Conservation (phyloP, 208 protist species). For the Trypanosoma scelopori region DNA sequence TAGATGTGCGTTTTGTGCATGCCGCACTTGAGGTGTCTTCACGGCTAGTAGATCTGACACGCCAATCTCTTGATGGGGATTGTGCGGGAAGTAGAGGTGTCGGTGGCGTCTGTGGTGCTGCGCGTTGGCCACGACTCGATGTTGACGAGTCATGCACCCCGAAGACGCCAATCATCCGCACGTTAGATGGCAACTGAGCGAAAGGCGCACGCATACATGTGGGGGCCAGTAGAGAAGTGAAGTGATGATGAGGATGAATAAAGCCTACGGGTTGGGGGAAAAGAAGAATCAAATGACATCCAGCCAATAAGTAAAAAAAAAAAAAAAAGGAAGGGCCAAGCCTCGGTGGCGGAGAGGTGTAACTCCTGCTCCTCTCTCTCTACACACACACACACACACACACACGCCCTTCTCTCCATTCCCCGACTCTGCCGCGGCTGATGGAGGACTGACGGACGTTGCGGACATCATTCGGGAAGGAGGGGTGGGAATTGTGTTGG, state of each 20-base stretch:
- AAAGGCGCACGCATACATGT: not conserved
- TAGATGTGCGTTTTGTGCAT: conserved; percentile 34
- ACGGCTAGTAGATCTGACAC: conserved; percentile 29
- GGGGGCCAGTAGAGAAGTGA: conserved; percentile 5
- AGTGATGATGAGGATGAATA: too few species aligned
- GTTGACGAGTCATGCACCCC: conserved; percentile 35
- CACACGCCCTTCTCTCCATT: too few species aligned
- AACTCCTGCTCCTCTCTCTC: too few species aligned
- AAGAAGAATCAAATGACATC: too few species aligned
- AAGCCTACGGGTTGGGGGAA: too few species aligned
- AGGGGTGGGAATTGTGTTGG: too few species aligned
- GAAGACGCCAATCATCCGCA: conserved; percentile 14
- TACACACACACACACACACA: too few species aligned
- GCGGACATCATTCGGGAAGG: too few species aligned
- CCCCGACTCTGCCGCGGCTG: too few species aligned
- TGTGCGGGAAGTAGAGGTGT: not conserved
- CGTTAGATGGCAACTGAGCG: not conserved
- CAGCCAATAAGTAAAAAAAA: too few species aligned
- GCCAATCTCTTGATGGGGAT: conserved; percentile 6
- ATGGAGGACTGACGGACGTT: too few species aligned
- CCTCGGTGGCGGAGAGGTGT: not conserved
- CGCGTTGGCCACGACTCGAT: conserved; percentile 4
- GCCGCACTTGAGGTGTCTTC: conserved; percentile 38
- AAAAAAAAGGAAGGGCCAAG: too few species aligned
- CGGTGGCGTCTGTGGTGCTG: not conserved